Base-by-base conservation (phyloP, 129 eudicot species). In the Lactuca sativa region DNA sequence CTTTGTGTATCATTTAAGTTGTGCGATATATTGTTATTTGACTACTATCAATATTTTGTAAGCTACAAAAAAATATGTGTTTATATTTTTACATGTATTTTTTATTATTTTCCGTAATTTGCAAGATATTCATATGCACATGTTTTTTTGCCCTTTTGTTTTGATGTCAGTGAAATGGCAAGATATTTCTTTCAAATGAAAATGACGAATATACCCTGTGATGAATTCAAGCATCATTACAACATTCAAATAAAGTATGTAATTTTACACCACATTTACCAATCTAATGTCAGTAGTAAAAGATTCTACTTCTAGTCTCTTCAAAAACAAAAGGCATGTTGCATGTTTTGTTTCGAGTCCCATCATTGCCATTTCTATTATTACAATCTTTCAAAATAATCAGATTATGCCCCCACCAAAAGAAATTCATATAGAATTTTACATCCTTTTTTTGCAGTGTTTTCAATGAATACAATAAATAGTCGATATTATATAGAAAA, bases 291-390 rank as follows among this genome's bases (percentile, higher is more conserved):
- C 15, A 56, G 64, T 40, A 21, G 53, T 56, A 69, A 68, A 56
- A 56, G 74, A 69, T 69, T 69, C 64, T 56, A 69, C 55, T 69
- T 37, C 38, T 37, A 69, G 3, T 69, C 52, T 56, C 58, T 68
- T 54, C 11, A 37, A 55, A 68, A 55, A 69, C 40, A 69, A 69
- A 69, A 69, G 55, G 74, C 74, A 69, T 69, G 74, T 69, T 56
- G 64, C 74, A 56, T 69, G 74, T 68, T 68, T 54, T 54, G 62
- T 69, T 56, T 69, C 58, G 21, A 34, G 56, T 37, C 72, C 72
- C 72, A 67, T 67, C 72, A 25, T 56, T 69, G 37, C 54, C 64
- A 56, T 31, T 12, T 69, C 38, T 69, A 69, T 56, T 52, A 36
- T 67, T 32, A 66, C 71, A n/a, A 25, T 52, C 47, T 15, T 49